phyloP scores from a whole-genome alignment of 1,284 basidiomycete species.

The Leccinum insigne region DNA sequence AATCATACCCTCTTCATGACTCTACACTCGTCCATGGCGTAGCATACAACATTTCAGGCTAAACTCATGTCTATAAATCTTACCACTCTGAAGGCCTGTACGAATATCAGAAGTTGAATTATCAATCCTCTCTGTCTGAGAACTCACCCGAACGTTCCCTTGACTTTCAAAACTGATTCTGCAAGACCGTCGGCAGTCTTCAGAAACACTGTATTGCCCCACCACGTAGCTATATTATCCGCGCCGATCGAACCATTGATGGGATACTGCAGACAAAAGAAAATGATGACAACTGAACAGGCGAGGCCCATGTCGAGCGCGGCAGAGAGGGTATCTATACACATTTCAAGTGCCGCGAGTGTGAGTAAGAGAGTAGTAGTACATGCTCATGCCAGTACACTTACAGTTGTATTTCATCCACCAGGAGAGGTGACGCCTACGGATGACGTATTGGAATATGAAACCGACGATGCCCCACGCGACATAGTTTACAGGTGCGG shows the following conservation, averaged over 20 bases:
- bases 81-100: too few relatives aligned
- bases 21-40: too few relatives aligned
- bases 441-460: constrained; percentile 56
- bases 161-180: constrained; percentile 28
- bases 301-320: constrained; percentile 51
- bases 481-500: constrained; percentile 46
- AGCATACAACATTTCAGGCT: too few relatives aligned
- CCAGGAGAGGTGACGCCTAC: constrained; percentile 50
- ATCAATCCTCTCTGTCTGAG: too few relatives aligned
- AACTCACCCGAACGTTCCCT: constrained; percentile 28
- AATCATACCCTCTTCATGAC: too few relatives aligned
- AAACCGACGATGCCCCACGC: constrained; percentile 52
- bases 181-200: constrained; percentile 41
- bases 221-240: constrained; percentile 45
- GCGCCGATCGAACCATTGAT: constrained; percentile 43
- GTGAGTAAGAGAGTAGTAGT: neutral
- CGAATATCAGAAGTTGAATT: too few relatives aligned
- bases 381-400: neutral
- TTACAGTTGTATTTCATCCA: constrained; percentile 58
- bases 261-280: constrained; percentile 50
- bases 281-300: constrained; percentile 43
- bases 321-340: constrained; percentile 48
- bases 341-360: neutral
- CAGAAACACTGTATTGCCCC: constrained; percentile 51
- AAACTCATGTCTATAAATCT: too few relatives aligned